Base-by-base conservation (phyloP, 148 eudicot genomes). In the Amaranthus hypochondriacus region DNA sequence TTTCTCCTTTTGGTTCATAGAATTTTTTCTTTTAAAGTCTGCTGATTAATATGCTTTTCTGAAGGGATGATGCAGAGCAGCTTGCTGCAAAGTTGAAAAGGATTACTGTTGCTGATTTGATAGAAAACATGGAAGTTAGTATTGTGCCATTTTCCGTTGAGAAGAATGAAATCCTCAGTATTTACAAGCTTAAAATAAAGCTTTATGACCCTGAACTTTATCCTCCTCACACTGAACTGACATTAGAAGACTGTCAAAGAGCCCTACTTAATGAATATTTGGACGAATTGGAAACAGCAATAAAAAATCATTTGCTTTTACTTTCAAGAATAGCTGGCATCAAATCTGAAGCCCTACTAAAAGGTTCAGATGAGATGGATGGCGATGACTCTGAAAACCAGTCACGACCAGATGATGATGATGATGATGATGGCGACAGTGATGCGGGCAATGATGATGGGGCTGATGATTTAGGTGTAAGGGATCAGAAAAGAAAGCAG, bases 301-400 rank as follows among this genome's bases (percentile, higher is more conserved):
- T 92, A 68, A 84, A 96, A 70, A 85, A 68, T 73, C 91, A 96
- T 79, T 61, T 96, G 77, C 7, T 44, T 50, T 72, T 89, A 73
- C 91, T 96, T 51, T 80, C 83, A 4, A 84, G 81, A 86, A 87
- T 96, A 55, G 84, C 80, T 75, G 96, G 92, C 43, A 92, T 96
- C 42, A 83, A 80, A 67, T 76, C 88, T 53, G 86, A 77, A 51
- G 70, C 85, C 71, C 70, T 28, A 11, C 61, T 88, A 48, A 77
- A 69, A 51, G 82, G 69, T 12, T 83, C 83, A n/a, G 70, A 72
- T 77, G 92, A 80, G 47, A 69, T 66, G n/a, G 89, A 83, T 1
- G 88, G 81, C 13, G 83, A 85, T 76, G 78, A 55, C 53, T 75
- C 81, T 53, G 39, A 28, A 28, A 28, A 28, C 39, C 39, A 28